A percentile compares a stretch with the other conserved stretches of the same genome.
Conservation (phyloP, 2,329 filamentous ascomycete genomes). For the Clonostachys chloroleuca region DNA sequence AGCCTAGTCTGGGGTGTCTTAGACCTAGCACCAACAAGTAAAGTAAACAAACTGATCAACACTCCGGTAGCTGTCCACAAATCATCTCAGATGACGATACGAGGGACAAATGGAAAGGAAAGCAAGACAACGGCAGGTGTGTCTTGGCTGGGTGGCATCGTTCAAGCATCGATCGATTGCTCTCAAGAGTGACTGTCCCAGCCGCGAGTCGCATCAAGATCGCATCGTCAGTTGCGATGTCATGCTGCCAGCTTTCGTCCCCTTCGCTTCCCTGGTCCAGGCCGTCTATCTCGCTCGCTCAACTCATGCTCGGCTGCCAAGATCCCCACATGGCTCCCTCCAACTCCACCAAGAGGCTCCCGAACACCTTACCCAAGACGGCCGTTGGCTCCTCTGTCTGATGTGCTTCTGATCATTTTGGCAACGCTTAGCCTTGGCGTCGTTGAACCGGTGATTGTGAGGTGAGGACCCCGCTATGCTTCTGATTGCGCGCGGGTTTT, state of each 20-base stretch:
- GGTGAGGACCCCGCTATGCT: not conserved
- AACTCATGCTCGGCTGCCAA: not conserved
- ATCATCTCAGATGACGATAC: too few species aligned
- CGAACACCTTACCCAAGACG: not conserved
- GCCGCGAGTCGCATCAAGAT: not conserved
- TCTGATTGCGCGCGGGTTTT: not conserved
- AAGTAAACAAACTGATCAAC: too few species aligned
- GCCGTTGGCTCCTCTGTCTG: not conserved
- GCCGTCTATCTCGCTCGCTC: too few species aligned
- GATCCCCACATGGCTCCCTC: not conserved
- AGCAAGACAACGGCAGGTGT: too few species aligned
- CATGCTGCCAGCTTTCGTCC: not conserved
- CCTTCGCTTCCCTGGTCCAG: not conserved
- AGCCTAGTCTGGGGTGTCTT: too few species aligned
- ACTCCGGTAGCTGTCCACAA: too few species aligned
- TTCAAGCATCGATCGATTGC: too few species aligned
- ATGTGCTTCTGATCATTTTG: not conserved
- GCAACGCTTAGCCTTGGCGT: constrained; percentile 3
- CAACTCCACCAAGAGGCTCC: not conserved
- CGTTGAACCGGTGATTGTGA: constrained; percentile 5
- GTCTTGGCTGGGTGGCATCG: too few species aligned
- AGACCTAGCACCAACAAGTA: too few species aligned
- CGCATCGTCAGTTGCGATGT: not conserved
- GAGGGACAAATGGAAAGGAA: too few species aligned
- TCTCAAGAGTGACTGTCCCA: too few species aligned